Evolutionary conservation across 768 basidiomycete species (phyloP), one percentile per base, ranked within the genome.

Genomic region (Sporobolomyces pararoseus): DNA sequence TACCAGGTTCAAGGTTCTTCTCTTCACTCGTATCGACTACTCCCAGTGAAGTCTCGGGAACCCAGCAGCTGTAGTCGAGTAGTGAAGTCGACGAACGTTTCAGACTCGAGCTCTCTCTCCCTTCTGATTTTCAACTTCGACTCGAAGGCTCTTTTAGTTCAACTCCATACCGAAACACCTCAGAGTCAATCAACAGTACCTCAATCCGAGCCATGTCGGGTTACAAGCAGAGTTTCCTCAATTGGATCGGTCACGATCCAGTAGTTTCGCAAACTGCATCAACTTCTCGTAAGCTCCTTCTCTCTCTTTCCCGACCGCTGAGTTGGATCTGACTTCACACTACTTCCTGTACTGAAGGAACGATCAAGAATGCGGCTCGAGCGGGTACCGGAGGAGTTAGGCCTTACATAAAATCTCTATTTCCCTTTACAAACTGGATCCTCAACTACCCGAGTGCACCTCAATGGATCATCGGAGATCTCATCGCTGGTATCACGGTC

Each of bases 401-500:
- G 29, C 21, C 31, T 19, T 72, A 72, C 47, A 25, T 68, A 54
- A 10, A 16, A 5, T 27, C 25, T 4, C 61, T 75, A 0, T 69
- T 71, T 58, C 70, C 74, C 0, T 69, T 71, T 65, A 44, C 34
- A 13, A 58, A 57, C 2, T 75, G 70, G 74, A 69, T 75, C 49
- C 51, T 63, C 39, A 63, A 69, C 58, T 75, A 75, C 63, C 59
- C 59, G 44, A 61, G 59, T 23, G 59, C 59, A 13, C 35, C 57
- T 39, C 57, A 60, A 27, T 78, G 77, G 76, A 49, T 68, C 14
- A 39, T 58, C 14, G 76, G 77, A 14, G 77, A 78, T 54, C 49
- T 78, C 31, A 70, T 78, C 37, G 77, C 77, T 5, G 77, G 68
- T 16, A 46, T 70, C 35, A 70, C 68, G 0, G 68, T 98, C 71